Evolutionary conservation across 257 asterid species (phyloP).

Genomic region (Przewalskia tangutica): DNA sequence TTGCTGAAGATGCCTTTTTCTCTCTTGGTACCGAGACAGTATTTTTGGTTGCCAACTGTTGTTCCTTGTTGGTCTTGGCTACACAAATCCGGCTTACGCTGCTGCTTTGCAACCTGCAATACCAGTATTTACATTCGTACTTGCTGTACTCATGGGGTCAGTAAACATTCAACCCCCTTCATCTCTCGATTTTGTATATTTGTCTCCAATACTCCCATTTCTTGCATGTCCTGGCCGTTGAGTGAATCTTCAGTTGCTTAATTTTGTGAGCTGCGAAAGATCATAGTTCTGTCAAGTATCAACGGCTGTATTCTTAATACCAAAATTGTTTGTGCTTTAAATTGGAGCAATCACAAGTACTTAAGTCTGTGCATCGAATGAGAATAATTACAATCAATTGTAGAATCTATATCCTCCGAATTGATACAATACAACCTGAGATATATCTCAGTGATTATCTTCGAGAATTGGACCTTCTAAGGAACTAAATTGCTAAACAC

Average conservation of each 20-base stretch:
- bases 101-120: conserved; percentile 95
- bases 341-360: neutral
- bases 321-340: neutral
- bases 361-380: neutral
- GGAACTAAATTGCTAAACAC: neutral
- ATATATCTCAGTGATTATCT: neutral
- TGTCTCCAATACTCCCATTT: neutral
- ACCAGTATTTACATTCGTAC: conserved; percentile 89
- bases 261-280: neutral
- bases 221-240: neutral
- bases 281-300: neutral
- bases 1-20: neutral
- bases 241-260: neutral
- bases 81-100: conserved; percentile 92
- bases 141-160: conserved; percentile 89
- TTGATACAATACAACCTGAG: neutral
- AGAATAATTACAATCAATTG: neutral
- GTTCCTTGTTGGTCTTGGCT: conserved; percentile 92
- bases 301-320: neutral
- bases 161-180: conserved; percentile 18
- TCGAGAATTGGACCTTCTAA: neutral
- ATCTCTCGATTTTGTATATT: neutral
- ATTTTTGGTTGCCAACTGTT: conserved; percentile 87
- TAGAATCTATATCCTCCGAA: neutral
- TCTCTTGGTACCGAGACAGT: conserved; percentile 31